These are phyloP conservation scores for Picea glauca DNA, from an alignment of 75 land plant genomes.

Conservation along the genomic window DNA sequence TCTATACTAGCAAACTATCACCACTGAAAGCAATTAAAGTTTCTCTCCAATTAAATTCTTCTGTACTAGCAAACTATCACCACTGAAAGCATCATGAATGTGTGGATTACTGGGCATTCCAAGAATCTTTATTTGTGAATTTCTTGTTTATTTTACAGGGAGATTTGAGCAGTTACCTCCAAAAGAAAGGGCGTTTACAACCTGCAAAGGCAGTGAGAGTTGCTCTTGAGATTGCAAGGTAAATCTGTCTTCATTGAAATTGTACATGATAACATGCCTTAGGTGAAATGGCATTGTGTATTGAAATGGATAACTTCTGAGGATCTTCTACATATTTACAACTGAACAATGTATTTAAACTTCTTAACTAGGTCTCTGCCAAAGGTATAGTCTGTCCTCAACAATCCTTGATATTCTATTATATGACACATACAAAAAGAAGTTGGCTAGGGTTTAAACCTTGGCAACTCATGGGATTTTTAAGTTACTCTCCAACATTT, in stretches of 20 bases:
- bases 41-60: too few species aligned
- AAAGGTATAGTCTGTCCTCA: neutral
- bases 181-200: conserved; percentile 68
- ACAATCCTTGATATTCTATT: neutral
- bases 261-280: neutral
- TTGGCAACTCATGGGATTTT: too few species aligned
- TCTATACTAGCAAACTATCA: too few species aligned
- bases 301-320: neutral
- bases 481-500: too few species aligned
- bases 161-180: conserved; percentile 59
- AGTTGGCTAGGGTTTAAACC: too few species aligned
- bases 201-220: conserved; percentile 63
- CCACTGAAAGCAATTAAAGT: too few species aligned
- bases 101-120: too few species aligned
- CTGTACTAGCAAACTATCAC: too few species aligned
- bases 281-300: neutral
- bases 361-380: neutral
- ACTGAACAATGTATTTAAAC: neutral
- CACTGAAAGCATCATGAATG: too few species aligned
- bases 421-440: too few species aligned
- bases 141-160: conserved; percentile 46
- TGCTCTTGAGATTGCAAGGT: conserved; percentile 90
- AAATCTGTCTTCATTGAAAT: conserved; percentile 5
- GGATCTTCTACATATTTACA: neutral
- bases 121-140: neutral